Evolutionary conservation across 2,329 filamentous ascomycete species (phyloP).

Genomic region (Trichoderma sp.): DNA sequence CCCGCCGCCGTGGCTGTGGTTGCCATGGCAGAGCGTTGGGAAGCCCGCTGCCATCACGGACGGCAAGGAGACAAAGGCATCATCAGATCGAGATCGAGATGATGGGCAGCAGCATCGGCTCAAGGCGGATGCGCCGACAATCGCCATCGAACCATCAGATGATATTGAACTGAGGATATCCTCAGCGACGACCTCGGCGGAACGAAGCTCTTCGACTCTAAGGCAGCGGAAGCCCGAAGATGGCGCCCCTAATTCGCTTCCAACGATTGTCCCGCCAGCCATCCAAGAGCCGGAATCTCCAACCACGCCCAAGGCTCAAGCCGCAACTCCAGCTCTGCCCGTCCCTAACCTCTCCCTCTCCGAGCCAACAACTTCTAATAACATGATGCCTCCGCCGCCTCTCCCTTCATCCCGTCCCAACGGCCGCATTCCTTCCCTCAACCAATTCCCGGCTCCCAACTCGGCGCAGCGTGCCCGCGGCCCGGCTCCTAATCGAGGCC

Average conservation of each 20-base stretch:
- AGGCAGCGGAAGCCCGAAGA: not conserved
- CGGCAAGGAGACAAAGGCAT: slow-evolving; percentile 6
- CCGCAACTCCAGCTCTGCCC: slow-evolving; percentile 25
- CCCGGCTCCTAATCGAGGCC: slow-evolving; percentile 42
- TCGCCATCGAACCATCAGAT: not conserved
- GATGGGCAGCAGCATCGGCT: not conserved
- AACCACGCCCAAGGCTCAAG: slow-evolving; percentile 51
- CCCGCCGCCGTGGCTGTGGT: slow-evolving; percentile 48
- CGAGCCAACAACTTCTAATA: not conserved
- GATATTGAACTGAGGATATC: not conserved
- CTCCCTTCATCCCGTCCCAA: slow-evolving; percentile 27
- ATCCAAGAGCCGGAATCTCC: slow-evolving; percentile 37
- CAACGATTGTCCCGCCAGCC: slow-evolving; percentile 19
- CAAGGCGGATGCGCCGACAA: slow-evolving; percentile 5
- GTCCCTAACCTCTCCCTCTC: slow-evolving; percentile 48
- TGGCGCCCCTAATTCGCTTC: slow-evolving; percentile 24
- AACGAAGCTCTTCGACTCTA: not conserved
- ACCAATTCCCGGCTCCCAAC: slow-evolving; percentile 50
- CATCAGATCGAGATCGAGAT: not conserved
- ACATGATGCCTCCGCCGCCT: slow-evolving; percentile 33
- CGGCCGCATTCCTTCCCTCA: slow-evolving; percentile 35
- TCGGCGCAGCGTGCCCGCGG: slow-evolving; percentile 50
- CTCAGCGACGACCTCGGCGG: not conserved
- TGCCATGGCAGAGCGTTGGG: slow-evolving; percentile 24
- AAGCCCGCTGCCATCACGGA: slow-evolving; percentile 4